Base-by-base conservation (phyloP, 257 asterid genomes). In the Thymus mandschuricus region DNA sequence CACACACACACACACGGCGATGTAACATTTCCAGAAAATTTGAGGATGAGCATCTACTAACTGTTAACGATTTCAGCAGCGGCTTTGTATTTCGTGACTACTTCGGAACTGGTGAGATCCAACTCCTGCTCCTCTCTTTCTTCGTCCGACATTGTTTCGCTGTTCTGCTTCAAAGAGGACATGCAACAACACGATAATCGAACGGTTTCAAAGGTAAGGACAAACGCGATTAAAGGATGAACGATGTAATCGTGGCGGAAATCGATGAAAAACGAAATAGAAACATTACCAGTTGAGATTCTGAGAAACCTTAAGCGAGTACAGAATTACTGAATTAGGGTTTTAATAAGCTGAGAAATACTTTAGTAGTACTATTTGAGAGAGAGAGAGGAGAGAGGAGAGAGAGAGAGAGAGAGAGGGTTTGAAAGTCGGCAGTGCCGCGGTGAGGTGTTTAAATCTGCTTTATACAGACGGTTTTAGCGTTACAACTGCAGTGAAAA, bases 61-160 rank as follows among this genome's bases (percentile, higher is more conserved):
- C 98, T 93, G 85, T 91, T 93, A 46, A 87, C 88, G 62, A 93
- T 93, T 77, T 93, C 98, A 44, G 98, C 94, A 27, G 98, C 97
- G 67, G 88, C 72, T 82, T 93, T 93, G 82, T 93, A 93, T 75
- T 91, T 93, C 55, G 98, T 93, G 79, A 93, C 98, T 10, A 93
- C 98, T 75, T 91, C 98, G 4, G 92, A 82, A 73, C 83, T 82
- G 51, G 89, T 81, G 82, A 93, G 97, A 89, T 91, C 98, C 86
- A 91, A 71, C 88, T 93, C 98, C 48, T 67, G 78, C 96, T 93
- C 98, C 75, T 91, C 98, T 64, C 97, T 81, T 77, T 90, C 97
- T 48, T 93, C 98, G 66, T 93, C 98, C 76, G 98, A 90, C 96
- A 89, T 88, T 68, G 70, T 82, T 73, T 59, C 78, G 40, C 66